Percentiles rank a stretch among this genome's conserved stretches.
Evolutionary conservation across 768 basidiomycete species (phyloP).

Genomic region (Tremella fuciformis): DNA sequence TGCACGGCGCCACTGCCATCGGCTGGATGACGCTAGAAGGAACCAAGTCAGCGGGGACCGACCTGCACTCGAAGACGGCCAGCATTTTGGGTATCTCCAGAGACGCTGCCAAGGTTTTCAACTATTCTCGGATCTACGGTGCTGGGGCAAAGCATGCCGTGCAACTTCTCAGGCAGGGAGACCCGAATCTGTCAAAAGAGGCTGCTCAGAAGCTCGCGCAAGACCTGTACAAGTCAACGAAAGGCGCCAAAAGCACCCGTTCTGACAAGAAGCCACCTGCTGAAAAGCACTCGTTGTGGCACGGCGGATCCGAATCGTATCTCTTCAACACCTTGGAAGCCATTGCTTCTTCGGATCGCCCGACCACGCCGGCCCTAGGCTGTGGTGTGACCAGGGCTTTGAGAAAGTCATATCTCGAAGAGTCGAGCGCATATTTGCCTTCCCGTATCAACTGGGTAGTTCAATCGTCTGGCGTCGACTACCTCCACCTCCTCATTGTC

Average conservation of each 20-base stretch:
- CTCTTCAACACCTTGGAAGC: conserved; percentile 97
- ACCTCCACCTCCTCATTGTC: conserved; percentile 92
- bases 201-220: conserved; percentile 76
- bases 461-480: conserved; percentile 96
- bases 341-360: conserved; percentile 80
- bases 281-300: conserved; percentile 64
- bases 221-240: conserved; percentile 85
- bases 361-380: conserved; percentile 86
- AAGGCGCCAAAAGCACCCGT: conserved; percentile 59
- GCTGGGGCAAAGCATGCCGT: conserved; percentile 93
- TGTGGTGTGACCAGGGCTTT: conserved; percentile 92
- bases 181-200: conserved; percentile 71
- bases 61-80: conserved; percentile 95
- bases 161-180: conserved; percentile 79
- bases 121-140: conserved; percentile 98
- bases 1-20: conserved; percentile 92
- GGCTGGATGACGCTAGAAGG: conserved; percentile 99
- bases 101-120: conserved; percentile 94
- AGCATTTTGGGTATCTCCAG: conserved; percentile 86
- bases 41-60: conserved; percentile 88
- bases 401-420: conserved; percentile 77
- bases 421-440: conserved; percentile 75
- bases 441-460: conserved; percentile 99
- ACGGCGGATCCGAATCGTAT: conserved; percentile 90
- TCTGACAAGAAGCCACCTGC: conserved; percentile 52